Evolutionary conservation across 441 rosid genomes (phyloP).

Genomic region (Gossypium gossypioides): DNA sequence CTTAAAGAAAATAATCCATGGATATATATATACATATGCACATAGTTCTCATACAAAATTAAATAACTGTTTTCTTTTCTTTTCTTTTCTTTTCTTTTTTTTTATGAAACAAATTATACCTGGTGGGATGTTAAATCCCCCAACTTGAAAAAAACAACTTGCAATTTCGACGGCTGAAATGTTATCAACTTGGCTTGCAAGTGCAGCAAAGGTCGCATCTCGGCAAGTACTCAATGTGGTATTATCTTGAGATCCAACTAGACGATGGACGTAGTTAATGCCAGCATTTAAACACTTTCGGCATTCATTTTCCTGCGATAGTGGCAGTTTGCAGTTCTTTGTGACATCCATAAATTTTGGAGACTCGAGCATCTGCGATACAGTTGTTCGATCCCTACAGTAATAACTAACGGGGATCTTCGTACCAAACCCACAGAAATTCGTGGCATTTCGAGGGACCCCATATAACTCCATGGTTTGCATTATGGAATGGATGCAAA

Average conservation of each 20-base stretch:
- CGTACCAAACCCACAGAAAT: constrained; percentile 73
- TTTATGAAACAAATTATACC: constrained; percentile 25
- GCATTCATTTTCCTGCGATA: constrained; percentile 42
- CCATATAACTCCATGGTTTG: constrained; percentile 68
- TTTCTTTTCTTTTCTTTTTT: not conserved
- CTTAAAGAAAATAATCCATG: not conserved
- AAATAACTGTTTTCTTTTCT: not conserved
- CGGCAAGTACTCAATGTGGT: constrained; percentile 74
- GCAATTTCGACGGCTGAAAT: constrained; percentile 53
- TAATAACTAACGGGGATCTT: constrained; percentile 71
- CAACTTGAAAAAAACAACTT: constrained; percentile 73
- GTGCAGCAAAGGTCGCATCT: constrained; percentile 71
- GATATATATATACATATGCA: not conserved
- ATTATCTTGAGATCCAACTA: constrained; percentile 49
- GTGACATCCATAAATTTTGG: constrained; percentile 51
- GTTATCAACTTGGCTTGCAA: constrained; percentile 63
- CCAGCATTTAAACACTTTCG: constrained; percentile 68
- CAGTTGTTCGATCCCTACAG: constrained; percentile 61
- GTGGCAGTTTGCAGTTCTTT: constrained; percentile 51
- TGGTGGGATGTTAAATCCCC: constrained; percentile 42
- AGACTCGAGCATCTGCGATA: constrained; percentile 66
- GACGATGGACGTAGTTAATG: constrained; percentile 56
- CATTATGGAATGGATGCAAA: constrained; percentile 55
- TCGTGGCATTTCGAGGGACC: constrained; percentile 62
- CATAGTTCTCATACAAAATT: not conserved